Percentiles rank a stretch among this genome's conserved stretches.
Evolutionary conservation across 352 stramenopile species (phyloP).

Genomic region (Phytophthora crassamura): DNA sequence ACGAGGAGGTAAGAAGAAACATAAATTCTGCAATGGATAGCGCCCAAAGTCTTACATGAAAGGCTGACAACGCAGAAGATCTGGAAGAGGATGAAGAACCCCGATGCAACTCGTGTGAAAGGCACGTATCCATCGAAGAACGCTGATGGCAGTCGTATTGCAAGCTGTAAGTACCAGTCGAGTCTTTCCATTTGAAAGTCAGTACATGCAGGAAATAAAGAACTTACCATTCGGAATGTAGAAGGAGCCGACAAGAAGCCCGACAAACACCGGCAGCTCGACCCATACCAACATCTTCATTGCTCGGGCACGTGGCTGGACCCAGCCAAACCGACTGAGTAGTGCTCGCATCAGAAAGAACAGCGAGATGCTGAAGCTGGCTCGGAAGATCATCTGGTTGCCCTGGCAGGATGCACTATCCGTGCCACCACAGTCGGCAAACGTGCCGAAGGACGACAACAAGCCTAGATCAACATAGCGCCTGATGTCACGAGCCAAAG

Average conservation of each 20-base stretch:
- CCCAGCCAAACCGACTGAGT: conserved; percentile 50
- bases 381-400: conserved; percentile 78
- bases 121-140: conserved; percentile 76
- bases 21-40: neutral
- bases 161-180: neutral
- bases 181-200: neutral
- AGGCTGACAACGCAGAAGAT: conserved; percentile 82
- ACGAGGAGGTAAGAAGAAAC: neutral
- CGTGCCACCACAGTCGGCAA: conserved; percentile 52
- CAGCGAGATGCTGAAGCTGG: conserved; percentile 65
- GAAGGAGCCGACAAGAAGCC: conserved; percentile 70
- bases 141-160: conserved; percentile 21
- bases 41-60: conserved; percentile 54
- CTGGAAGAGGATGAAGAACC: conserved; percentile 83
- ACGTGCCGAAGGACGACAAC: conserved; percentile 69
- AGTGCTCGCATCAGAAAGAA: conserved; percentile 64
- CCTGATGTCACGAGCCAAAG: neutral
- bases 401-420: conserved; percentile 57
- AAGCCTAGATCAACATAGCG: conserved; percentile 10
- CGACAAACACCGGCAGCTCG: conserved; percentile 58
- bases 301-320: conserved; percentile 27
- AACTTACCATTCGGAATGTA: conserved; percentile 71
- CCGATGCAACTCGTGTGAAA: conserved; percentile 60
- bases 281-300: conserved; percentile 42
- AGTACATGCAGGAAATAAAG: neutral